Conservation (phyloP, 192 early-diverging fungal species). For the Backusella circina region DNA sequence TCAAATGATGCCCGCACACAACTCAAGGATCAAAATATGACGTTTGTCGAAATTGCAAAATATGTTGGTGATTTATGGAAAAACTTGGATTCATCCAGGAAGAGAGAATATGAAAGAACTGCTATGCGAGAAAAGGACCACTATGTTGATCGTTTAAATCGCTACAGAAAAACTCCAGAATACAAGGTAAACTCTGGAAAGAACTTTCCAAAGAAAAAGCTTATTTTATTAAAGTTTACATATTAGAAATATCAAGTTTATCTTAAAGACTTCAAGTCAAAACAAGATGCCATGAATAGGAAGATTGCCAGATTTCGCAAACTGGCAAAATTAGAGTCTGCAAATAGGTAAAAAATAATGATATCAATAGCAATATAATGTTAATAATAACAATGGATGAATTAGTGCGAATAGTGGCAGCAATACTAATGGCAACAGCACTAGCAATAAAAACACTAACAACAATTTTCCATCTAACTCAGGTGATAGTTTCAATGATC, state of each 20-base stretch:
- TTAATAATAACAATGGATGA: background rate
- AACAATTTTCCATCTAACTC: background rate
- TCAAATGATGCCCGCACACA: conserved; percentile 39
- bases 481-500: background rate
- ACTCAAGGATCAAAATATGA: conserved; percentile 28
- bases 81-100: conserved; percentile 15
- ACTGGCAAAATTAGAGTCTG: conserved; percentile 11
- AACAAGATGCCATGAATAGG: conserved; percentile 25
- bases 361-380: background rate
- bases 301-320: conserved; percentile 14
- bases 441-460: background rate
- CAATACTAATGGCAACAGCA: background rate
- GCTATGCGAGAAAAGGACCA: conserved; percentile 32
- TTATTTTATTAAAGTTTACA: background rate
- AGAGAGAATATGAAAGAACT: conserved; percentile 24
- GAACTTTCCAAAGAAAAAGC: background rate
- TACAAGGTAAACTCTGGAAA: conserved; percentile 23
- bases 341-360: conserved; percentile 1
- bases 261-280: conserved; percentile 31
- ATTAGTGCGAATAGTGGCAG: background rate
- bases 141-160: conserved; percentile 18
- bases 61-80: conserved; percentile 42
- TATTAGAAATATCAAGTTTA: conserved; percentile 34
- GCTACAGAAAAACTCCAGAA: conserved; percentile 24
- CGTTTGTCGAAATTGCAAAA: conserved; percentile 37